Percentiles rank a stretch among this genome's conserved stretches.
These are phyloP conservation scores for Fusarium longipes DNA, from an alignment of 2,329 filamentous ascomycete species.

Conservation along the genomic window DNA sequence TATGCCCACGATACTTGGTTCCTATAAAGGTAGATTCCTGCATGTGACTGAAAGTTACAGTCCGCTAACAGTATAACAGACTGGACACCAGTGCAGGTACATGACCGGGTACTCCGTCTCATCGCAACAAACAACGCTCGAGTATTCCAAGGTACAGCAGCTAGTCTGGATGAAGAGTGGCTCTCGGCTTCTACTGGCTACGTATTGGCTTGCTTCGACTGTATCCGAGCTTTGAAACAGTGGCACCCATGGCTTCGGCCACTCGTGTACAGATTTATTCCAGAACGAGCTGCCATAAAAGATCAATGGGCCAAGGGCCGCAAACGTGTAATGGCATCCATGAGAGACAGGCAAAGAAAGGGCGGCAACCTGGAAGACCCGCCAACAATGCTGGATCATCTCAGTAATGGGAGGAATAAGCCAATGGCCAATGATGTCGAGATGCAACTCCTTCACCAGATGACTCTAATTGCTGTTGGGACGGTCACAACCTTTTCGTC, in stretches of 20 bases:
- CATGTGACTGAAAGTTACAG: accelerated
- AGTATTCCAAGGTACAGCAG: constrained; percentile 19
- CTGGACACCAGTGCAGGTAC: constrained; percentile 17
- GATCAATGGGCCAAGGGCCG: constrained; percentile 21
- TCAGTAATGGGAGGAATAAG: constrained; percentile 13
- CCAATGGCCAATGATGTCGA: constrained; percentile 8
- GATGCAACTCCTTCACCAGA: constrained; percentile 14
- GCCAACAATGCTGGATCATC: constrained; percentile 2
- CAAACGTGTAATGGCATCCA: constrained; percentile 6
- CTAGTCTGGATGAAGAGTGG: constrained; percentile 22
- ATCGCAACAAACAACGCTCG: constrained; percentile 22
- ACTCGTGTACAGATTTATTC: constrained; percentile 16
- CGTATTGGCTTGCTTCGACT: constrained; percentile 16
- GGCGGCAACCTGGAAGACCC: not conserved
- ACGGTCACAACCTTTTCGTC: constrained; percentile 37
- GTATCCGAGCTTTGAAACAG: constrained; percentile 23
- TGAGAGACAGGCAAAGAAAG: not conserved
- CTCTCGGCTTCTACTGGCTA: constrained; percentile 7
- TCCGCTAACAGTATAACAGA: not conserved
- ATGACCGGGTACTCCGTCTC: constrained; percentile 9
- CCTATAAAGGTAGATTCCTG: not conserved
- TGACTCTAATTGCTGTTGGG: constrained; percentile 26
- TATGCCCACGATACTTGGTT: not conserved
- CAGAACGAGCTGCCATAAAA: constrained; percentile 11
- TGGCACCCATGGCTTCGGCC: constrained; percentile 21